Base-by-base conservation (phyloP, 345 rosid species). In the Angophora floribunda region DNA sequence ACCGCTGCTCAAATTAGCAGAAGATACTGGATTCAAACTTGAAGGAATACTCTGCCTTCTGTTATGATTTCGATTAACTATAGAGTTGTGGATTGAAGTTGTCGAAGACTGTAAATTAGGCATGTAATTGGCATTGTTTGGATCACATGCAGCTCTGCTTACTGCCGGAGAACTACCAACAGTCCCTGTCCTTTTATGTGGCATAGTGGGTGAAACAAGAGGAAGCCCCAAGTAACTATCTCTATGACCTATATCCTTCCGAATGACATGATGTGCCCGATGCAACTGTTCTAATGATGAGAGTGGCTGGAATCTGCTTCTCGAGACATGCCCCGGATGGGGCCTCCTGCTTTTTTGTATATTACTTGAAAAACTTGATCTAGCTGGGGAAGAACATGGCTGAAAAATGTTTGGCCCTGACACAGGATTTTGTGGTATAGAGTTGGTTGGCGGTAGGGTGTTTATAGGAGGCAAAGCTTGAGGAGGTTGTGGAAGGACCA, bases 311-410 rank as follows among this genome's bases (percentile, higher is more conserved):
- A 88, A 26, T 78, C 91, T 88, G 86, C 88, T 90, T 89, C 87
- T 89, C 12, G 32, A 65, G 88, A 16, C 55, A 26, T 41, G 84
- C 52, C 86, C 78, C 16, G 87, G 17, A 26, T 17, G 91, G 52
- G 52, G 91, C 51, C 41, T 84, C 92, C 92, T 87, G 52, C 65
- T 61, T 87, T 90, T 91, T 51, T 63, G 88, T 87, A 90, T 91
- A 88, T 86, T 88, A 78, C 87, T 91, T 85, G 95, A 92, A 53
- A 67, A 11, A 47, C 82, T 70, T 63, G 82, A 63, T 86, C 89
- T 90, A 67, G 63, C 52, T 14, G 95, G 89, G 51, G 97, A 89
- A 19, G 96, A 90, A 91, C 95, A 93, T 89, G 94, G 85, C 86
- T 91, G 91, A 63, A 93, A 32, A 45, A 87, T 7, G 9, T 84